phyloP scores from a whole-genome alignment of 495 filamentous ascomycete genomes.

The Cercophora scortea region DNA sequence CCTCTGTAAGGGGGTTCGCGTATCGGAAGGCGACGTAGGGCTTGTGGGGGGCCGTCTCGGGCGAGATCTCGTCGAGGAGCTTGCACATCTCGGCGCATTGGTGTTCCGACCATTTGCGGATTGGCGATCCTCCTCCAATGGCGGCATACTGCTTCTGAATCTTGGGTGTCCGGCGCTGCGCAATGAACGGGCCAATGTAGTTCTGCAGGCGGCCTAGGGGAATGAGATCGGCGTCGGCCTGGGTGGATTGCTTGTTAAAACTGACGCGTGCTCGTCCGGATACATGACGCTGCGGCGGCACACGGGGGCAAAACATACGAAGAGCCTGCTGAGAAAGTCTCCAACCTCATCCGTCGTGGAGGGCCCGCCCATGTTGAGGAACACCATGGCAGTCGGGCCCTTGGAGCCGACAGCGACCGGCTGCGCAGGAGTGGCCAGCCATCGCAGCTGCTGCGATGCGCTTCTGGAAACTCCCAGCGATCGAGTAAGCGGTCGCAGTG shows the following conservation, averaged over 20 bases:
- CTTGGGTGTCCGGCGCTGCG: slow-evolving; percentile 81
- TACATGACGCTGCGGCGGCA: not conserved
- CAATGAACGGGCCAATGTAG: slow-evolving; percentile 84
- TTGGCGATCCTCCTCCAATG: slow-evolving; percentile 94
- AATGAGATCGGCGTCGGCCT: slow-evolving; percentile 93
- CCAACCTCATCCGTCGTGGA: slow-evolving; percentile 81
- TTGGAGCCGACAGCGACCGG: slow-evolving; percentile 50
- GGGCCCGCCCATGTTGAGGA: slow-evolving; percentile 98
- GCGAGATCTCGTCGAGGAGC: slow-evolving; percentile 79
- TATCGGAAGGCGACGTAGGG: slow-evolving; percentile 99
- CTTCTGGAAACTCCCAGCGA: slow-evolving; percentile 14
- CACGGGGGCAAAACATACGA: slow-evolving; percentile 48
- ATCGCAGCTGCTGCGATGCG: slow-evolving; percentile 29
- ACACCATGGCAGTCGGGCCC: slow-evolving; percentile 88
- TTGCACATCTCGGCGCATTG: slow-evolving; percentile 95
- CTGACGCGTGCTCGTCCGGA: not conserved
- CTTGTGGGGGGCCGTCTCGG: slow-evolving; percentile 92
- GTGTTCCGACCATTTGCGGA: slow-evolving; percentile 94
- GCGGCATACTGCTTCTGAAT: slow-evolving; percentile 91
- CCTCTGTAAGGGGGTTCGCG: slow-evolving; percentile 86
- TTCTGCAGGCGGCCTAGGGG: slow-evolving; percentile 88
- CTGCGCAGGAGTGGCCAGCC: slow-evolving; percentile 59
- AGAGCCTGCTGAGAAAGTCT: slow-evolving; percentile 86
- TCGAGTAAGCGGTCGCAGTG: slow-evolving; percentile 13
- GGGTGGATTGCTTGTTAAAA: not conserved